Evolutionary conservation across 257 asterid species (phyloP).

Genomic region (Solanum bulbocastanum): DNA sequence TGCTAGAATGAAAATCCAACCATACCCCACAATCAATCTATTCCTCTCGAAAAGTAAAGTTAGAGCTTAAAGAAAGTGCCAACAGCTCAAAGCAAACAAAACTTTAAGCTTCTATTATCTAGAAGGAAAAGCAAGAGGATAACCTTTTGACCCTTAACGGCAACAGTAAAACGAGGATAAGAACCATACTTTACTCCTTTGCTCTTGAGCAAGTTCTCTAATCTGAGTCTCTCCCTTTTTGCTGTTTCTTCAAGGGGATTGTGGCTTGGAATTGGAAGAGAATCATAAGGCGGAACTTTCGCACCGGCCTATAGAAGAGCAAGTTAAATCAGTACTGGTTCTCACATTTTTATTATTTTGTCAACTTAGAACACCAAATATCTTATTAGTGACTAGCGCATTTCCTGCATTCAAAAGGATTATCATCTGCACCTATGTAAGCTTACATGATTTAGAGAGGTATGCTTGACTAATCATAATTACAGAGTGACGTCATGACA

Average conservation of each 20-base stretch:
- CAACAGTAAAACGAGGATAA: constrained; percentile 67
- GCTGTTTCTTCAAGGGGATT: constrained; percentile 60
- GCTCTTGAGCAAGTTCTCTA: constrained; percentile 55
- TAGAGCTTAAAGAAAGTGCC: neutral
- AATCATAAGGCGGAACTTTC: constrained; percentile 19
- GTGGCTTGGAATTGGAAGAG: constrained; percentile 37
- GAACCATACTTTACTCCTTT: constrained; percentile 51
- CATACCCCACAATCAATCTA: constrained; percentile 1
- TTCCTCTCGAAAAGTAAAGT: neutral
- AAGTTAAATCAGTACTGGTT: constrained; percentile 1
- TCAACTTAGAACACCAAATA: neutral
- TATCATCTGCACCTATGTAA: neutral
- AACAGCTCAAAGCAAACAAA: neutral
- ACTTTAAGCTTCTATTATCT: neutral
- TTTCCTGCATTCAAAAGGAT: neutral
- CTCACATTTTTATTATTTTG: neutral
- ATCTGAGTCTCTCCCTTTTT: constrained; percentile 46
- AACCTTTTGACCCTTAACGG: constrained; percentile 86
- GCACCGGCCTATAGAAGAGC: constrained; percentile 34
- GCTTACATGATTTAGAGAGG: neutral
- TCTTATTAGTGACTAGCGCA: neutral
- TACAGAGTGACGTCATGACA: neutral
- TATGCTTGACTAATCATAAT: neutral
- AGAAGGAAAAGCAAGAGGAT: neutral
- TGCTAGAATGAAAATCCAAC: constrained; percentile 9